These are phyloP conservation scores for Tuber indicum DNA, from an alignment of 495 filamentous ascomycete genomes.

Conservation along the genomic window DNA sequence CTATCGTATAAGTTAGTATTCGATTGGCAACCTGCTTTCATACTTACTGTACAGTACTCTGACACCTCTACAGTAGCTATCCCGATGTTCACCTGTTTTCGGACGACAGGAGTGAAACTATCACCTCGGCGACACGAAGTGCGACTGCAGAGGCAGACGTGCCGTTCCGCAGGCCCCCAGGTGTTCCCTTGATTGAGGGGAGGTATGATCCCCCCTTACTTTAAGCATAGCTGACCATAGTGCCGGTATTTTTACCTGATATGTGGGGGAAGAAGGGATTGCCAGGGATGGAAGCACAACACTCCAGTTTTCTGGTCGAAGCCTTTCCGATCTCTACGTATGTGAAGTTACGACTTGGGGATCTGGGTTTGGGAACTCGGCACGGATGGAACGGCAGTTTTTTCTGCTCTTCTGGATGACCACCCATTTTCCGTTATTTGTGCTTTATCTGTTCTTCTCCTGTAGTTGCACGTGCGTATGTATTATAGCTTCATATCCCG, in stretches of 20 bases:
- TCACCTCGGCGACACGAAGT: not conserved
- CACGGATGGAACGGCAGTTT: not conserved
- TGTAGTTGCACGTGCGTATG: not conserved
- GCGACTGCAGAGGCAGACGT: not conserved
- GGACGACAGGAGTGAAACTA: constrained; percentile 53
- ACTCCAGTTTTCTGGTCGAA: constrained; percentile 62
- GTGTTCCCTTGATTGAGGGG: constrained; percentile 56
- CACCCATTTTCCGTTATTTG: not conserved
- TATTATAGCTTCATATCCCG: not conserved
- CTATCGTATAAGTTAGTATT: too few relatives aligned
- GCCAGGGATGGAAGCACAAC: constrained; percentile 60
- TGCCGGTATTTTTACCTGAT: not conserved
- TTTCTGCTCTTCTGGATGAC: not conserved
- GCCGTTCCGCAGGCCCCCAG: constrained; percentile 43
- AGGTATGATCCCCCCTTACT: constrained; percentile 42
- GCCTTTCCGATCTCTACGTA: constrained; percentile 43
- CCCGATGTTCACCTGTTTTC: constrained; percentile 57
- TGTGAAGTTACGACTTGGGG: not conserved
- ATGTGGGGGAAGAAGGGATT: constrained; percentile 59
- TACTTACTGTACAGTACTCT: too few relatives aligned
- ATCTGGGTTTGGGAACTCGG: not conserved
- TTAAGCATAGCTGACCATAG: not conserved
- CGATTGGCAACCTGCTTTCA: too few relatives aligned
- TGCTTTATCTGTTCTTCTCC: not conserved
- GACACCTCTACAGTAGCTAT: constrained; percentile 45